phyloP scores from a whole-genome alignment of 768 basidiomycete species.

The Pilatotrama ljubarskyi region DNA sequence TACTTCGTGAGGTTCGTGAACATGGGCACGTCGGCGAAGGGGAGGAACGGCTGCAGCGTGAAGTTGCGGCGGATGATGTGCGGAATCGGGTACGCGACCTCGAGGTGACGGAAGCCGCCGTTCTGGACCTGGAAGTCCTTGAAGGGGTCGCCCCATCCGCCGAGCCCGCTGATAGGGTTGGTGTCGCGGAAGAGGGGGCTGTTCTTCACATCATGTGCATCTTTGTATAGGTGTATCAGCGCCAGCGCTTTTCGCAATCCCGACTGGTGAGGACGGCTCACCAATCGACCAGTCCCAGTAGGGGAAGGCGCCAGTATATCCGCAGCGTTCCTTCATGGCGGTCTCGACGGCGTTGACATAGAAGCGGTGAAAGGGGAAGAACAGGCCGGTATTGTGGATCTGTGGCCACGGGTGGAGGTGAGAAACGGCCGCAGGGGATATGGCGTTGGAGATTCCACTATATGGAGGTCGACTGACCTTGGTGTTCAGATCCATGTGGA shows the following conservation, averaged over 20 bases:
- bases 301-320: slow-evolving; percentile 25
- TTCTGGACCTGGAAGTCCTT: slow-evolving; percentile 26
- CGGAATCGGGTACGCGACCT: slow-evolving; percentile 34
- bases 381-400: slow-evolving; percentile 29
- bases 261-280: background rate
- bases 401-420: no score
- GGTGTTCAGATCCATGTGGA: slow-evolving; percentile 32
- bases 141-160: slow-evolving; percentile 30
- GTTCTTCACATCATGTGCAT: slow-evolving; percentile 25
- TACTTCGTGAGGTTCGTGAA: slow-evolving; percentile 23
- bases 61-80: slow-evolving; percentile 37
- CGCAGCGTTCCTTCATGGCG: slow-evolving; percentile 26
- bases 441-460: no score
- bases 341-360: slow-evolving; percentile 24
- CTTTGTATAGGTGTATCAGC: background rate
- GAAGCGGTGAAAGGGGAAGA: slow-evolving; percentile 33
- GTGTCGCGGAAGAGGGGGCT: slow-evolving; percentile 26
- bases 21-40: slow-evolving; percentile 6
- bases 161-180: slow-evolving; percentile 27
- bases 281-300: slow-evolving; percentile 35
- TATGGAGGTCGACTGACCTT: background rate
- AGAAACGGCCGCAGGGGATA: no score
- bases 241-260: no score
- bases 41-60: slow-evolving; percentile 34
- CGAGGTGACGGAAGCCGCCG: slow-evolving; percentile 32